Evolutionary conservation across 2,329 filamentous ascomycete genomes (phyloP).

Genomic region (Bimuria novae-zelandiae): DNA sequence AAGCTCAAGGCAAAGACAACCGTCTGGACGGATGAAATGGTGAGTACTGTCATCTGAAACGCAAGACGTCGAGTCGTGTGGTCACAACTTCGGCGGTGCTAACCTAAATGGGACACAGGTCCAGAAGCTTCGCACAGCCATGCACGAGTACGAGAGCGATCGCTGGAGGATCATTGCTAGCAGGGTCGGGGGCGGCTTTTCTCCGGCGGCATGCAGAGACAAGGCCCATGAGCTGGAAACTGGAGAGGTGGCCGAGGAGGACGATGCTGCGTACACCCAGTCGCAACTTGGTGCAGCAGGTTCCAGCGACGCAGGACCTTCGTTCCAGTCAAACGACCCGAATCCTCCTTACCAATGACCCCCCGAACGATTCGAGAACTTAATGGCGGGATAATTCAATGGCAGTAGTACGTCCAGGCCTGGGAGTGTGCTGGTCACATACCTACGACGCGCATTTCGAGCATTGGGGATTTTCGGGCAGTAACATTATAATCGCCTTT

Average conservation of each 20-base stretch:
- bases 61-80: conserved; percentile 39
- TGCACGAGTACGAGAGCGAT: conserved; percentile 86
- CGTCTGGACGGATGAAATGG: conserved; percentile 91
- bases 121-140: conserved; percentile 73
- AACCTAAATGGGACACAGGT: conserved; percentile 60
- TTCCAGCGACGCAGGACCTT: conserved; percentile 30
- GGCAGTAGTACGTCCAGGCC: conserved; percentile 6
- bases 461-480: conserved; percentile 21
- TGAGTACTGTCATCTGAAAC: conserved; percentile 56
- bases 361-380: conserved; percentile 36
- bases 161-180: conserved; percentile 91
- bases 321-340: conserved; percentile 32
- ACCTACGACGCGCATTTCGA: conserved; percentile 19
- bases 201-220: conserved; percentile 83
- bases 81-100: conserved; percentile 37
- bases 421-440: conserved; percentile 41
- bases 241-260: conserved; percentile 34
- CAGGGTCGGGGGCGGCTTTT: conserved; percentile 89
- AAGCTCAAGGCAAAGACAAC: conserved; percentile 94
- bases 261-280: conserved; percentile 38
- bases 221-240: conserved; percentile 67
- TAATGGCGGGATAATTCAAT: conserved; percentile 26
- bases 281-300: conserved; percentile 34
- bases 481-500: conserved; percentile 35
- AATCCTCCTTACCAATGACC: conserved; percentile 43